A percentile compares a stretch with the other conserved stretches of the same genome.
These are phyloP conservation scores for Deinandra increscens DNA, from an alignment of 129 eudicot species.

Conservation along the genomic window DNA sequence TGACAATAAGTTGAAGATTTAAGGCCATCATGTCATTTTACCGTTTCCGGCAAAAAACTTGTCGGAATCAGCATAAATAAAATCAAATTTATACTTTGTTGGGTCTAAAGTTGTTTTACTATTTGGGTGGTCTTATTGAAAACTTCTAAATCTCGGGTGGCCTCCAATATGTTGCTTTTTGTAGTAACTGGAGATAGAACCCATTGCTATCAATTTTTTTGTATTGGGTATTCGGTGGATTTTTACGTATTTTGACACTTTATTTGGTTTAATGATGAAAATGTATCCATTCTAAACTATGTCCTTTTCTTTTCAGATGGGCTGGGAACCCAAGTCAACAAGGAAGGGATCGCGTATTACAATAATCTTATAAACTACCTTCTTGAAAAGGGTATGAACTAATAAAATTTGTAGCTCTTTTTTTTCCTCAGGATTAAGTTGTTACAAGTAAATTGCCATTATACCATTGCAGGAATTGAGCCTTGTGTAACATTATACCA, in stretches of 20 bases:
- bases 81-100: neutral
- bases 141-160: neutral
- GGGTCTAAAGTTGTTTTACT: neutral
- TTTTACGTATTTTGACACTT: neutral
- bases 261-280: constrained; percentile 23
- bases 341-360: constrained; percentile 65
- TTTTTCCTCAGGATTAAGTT: constrained; percentile 2
- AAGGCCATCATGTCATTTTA: neutral
- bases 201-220: neutral
- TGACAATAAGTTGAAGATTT: too few species aligned
- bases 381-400: constrained; percentile 58
- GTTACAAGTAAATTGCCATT: constrained; percentile 18
- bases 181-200: neutral
- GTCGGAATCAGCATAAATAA: neutral
- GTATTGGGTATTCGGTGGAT: neutral
- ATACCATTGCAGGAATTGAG: constrained; percentile 53
- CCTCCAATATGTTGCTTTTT: neutral
- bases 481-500: constrained; percentile 77
- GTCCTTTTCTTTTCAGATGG: constrained; percentile 54
- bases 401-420: neutral
- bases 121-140: neutral
- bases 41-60: neutral
- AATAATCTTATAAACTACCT: constrained; percentile 65
- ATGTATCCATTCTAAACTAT: constrained; percentile 7
- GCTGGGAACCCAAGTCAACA: constrained; percentile 58